Base-by-base conservation (phyloP, 805 yeast genomes). In the Candida qinlingensis region DNA sequence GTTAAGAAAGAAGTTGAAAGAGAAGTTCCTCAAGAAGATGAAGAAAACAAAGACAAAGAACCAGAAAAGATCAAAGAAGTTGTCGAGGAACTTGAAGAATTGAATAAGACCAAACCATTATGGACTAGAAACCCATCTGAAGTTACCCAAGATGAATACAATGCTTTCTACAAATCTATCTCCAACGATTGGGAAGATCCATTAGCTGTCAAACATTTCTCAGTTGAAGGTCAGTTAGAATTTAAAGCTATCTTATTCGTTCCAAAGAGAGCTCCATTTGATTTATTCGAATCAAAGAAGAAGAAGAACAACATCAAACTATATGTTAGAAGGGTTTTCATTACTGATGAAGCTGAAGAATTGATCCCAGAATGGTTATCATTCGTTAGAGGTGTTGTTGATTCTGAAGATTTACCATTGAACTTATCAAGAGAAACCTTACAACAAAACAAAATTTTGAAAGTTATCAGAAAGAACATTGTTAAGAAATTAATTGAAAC, bases 141-240 rank as follows among this genome's bases (percentile, higher is more conserved):
- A 57, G 96, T 94, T 61, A 81, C 96, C 57, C 91, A 89, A 79
- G 99, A 94, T 59, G 99, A 94, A 77, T 94, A 94, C 82, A 92
- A 94, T 66, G 95, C 98, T 52, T 94, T 94, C 87, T 94, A 94
- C 87, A 94, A 94, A 80, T 90, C 98, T 45, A 94, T 94, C 68
- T 91, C 99, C 49, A 94, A 94, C 76, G 99, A 94, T 76, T 94
- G 99, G 99, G 99, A 94, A 79, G 99, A 94, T 71, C 99, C 97
- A 75, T 83, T 94, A 70, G 97, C 97, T 60, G 98, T 94, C 61
- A 94, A 94, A 83, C 99, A 94, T 78, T 94, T 94, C 82, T 88
- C 97, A 45, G 99, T 94, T 67, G 99, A 94, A 80, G 99, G 99
- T 81, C 99, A 94, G 80, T 83, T 94, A 66, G 99, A 94, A 80